Evolutionary conservation across 2,329 filamentous ascomycete genomes (phyloP), one percentile per base, ranked within the genome.

Genomic region (Pyricularia pennisetigena): DNA sequence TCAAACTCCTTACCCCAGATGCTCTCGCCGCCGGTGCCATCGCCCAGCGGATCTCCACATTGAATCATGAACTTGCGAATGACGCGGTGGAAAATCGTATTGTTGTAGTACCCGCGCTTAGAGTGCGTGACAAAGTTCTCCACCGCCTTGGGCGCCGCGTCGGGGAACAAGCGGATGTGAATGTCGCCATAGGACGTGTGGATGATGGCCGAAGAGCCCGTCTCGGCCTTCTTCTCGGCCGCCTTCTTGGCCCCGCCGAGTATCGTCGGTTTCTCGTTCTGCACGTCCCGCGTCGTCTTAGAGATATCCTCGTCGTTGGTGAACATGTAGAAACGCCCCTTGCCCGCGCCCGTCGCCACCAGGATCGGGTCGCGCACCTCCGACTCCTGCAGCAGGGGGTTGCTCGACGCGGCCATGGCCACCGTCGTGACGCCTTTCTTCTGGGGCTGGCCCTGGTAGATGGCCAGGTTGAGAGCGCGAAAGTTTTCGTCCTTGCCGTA

Each of bases 1-100:
- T 90, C 91, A 74, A 97, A 97, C 72, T 95, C 91, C 61, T 83
- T 88, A n/a, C 92, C 92, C 93, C 93, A 97, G 74, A 97, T 97
- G 72, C 89, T 93, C 77, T 96, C 92, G 54, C 93, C 93, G 63
- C 93, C 93, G 0, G 93, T 97, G 4, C 93, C 93, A 74, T 97
- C 93, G 10, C 93, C 93, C 0, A 95, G 79, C 0, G 93, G 93
- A 75, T 97, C 93, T 66, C 93, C 93, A 68, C 85, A 82, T 75
- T 93, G 93, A 70, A 99, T 97, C 96, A 99, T 99, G 81, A 99
- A 99, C 75, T 97, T 97, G 70, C 91, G 88, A 73, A 99, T 99
- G 7, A 99, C 91, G 41, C 95, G 90, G 79, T 99, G 95, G 83
- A 99, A 99, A 73, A 97, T 94, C 41, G 94, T 94, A 79, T 92